Conservation (phyloP, 805 yeast genomes). For the Middelhovenomyces tepae region DNA sequence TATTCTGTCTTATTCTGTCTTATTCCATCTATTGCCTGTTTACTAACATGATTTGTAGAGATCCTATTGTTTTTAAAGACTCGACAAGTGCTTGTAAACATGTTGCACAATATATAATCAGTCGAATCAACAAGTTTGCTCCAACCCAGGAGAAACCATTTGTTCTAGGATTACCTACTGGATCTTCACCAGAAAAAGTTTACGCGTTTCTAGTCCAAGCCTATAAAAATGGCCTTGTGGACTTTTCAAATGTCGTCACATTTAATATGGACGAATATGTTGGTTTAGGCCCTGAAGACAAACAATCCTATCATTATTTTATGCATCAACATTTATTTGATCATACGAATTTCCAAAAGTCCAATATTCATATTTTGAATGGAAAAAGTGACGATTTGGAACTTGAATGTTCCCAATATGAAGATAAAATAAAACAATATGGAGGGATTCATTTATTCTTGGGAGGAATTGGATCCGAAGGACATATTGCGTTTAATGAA, state of each 20-base stretch:
- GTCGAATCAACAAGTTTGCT: slow-evolving; percentile 34
- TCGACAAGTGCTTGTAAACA: no score
- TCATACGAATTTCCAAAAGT: slow-evolving; percentile 44
- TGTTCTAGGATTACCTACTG: slow-evolving; percentile 52
- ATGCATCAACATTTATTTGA: slow-evolving; percentile 48
- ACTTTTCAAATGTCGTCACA: slow-evolving; percentile 45
- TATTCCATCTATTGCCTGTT: no score
- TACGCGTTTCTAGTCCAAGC: slow-evolving; percentile 39
- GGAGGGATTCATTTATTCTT: slow-evolving; percentile 47
- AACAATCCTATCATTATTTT: slow-evolving; percentile 49
- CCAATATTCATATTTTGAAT: slow-evolving; percentile 45
- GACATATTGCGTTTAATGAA: slow-evolving; percentile 55
- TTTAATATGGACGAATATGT: slow-evolving; percentile 58
- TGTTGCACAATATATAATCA: slow-evolving; percentile 38
- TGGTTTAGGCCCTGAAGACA: slow-evolving; percentile 38
- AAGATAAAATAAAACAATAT: slow-evolving; percentile 36
- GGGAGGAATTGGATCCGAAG: slow-evolving; percentile 56
- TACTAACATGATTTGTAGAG: no score
- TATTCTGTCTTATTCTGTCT: no score
- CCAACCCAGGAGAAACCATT: slow-evolving; percentile 39
- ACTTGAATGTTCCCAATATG: slow-evolving; percentile 41
- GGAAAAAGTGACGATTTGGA: slow-evolving; percentile 41
- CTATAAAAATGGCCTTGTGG: slow-evolving; percentile 34
- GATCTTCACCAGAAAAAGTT: slow-evolving; percentile 51
- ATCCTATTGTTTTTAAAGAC: no score